Conservation (phyloP, 2,329 filamentous ascomycete species). For the Fusarium circinatum region DNA sequence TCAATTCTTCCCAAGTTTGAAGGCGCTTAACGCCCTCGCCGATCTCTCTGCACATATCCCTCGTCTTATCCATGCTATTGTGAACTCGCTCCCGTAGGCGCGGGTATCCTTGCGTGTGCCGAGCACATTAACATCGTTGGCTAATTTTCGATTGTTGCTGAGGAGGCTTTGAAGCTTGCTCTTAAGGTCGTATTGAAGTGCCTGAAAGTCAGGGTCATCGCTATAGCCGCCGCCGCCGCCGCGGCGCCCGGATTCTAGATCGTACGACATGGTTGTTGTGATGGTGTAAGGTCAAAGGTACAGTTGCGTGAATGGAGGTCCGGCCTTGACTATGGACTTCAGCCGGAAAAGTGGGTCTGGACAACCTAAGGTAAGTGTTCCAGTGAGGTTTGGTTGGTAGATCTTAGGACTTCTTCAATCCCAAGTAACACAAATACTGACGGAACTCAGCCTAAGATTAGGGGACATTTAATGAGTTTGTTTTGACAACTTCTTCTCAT, state of each 20-base stretch:
- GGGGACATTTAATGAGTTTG: neutral
- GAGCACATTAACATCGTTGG: slow-evolving; percentile 84
- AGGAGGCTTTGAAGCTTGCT: slow-evolving; percentile 90
- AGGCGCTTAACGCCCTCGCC: slow-evolving; percentile 95
- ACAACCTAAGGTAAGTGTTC: neutral
- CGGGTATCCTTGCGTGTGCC: slow-evolving; percentile 93
- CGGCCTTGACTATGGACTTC: neutral
- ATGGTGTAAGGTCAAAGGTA: neutral
- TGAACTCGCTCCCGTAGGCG: slow-evolving; percentile 91
- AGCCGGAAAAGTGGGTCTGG: neutral
- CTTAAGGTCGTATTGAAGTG: slow-evolving; percentile 83
- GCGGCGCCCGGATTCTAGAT: slow-evolving; percentile 81
- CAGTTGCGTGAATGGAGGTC: neutral
- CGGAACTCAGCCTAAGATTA: neutral
- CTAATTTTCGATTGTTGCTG: slow-evolving; percentile 85
- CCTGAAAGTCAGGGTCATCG: slow-evolving; percentile 93
- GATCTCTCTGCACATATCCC: slow-evolving; percentile 87
- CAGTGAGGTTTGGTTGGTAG: too few species aligned
- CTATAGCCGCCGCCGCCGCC: slow-evolving; percentile 77
- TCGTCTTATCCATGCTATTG: slow-evolving; percentile 85
- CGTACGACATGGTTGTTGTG: slow-evolving; percentile 79
- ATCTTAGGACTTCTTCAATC: neutral
- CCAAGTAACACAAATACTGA: neutral
- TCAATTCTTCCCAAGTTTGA: slow-evolving; percentile 85
- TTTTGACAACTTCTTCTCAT: neutral